Conservation (phyloP, 2,329 filamentous ascomycete species). For the Curvularia eragrostidis region DNA sequence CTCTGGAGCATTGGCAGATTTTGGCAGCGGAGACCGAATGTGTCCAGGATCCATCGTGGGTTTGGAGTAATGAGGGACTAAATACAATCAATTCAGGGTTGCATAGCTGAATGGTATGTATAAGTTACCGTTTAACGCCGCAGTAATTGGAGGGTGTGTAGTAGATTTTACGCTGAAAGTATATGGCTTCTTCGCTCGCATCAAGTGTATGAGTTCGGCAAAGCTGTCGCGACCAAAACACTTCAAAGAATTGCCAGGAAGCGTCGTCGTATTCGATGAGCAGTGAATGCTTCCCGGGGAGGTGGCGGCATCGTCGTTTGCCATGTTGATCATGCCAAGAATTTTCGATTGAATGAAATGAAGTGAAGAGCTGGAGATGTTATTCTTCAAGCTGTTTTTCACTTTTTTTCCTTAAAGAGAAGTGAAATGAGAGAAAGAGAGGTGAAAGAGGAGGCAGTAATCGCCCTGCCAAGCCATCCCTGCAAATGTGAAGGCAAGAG, state of each 20-base stretch:
- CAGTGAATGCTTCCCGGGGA: neutral
- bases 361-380: neutral
- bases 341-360: neutral
- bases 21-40: slow-evolving; percentile 11
- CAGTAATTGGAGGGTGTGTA: neutral
- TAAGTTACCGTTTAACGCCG: slow-evolving; percentile 6
- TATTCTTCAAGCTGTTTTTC: too few species aligned
- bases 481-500: neutral
- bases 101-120: neutral
- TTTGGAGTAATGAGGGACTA: slow-evolving; percentile 11
- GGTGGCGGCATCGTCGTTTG: neutral
- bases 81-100: neutral
- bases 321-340: slow-evolving; percentile 21
- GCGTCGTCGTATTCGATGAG: neutral
- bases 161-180: neutral
- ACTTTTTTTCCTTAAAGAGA: neutral
- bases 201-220: slow-evolving; percentile 23
- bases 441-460: slow-evolving; percentile 13
- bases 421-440: too few species aligned
- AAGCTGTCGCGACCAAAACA: slow-evolving; percentile 24
- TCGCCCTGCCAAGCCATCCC: slow-evolving; percentile 12
- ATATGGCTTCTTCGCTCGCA: slow-evolving; percentile 30
- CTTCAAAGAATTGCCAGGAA: neutral
- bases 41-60: neutral
- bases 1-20: slow-evolving; percentile 1